phyloP scores from a whole-genome alignment of 2,329 filamentous ascomycete genomes.

The Dactylellina leptospora region DNA sequence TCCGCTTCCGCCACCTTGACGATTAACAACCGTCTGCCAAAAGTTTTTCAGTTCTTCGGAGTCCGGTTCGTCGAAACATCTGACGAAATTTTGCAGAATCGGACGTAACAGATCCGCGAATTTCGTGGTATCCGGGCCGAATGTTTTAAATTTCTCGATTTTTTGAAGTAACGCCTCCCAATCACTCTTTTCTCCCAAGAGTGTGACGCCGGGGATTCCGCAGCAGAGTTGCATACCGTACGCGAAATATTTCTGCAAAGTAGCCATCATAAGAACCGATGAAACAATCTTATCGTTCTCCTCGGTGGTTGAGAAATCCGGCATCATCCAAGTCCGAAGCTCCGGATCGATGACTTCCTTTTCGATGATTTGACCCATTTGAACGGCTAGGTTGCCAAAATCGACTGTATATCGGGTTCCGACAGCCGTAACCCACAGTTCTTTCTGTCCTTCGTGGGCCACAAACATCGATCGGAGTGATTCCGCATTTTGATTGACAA shows the following conservation, averaged over 20 bases:
- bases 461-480: slow-evolving; percentile 63
- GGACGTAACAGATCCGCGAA: slow-evolving; percentile 62
- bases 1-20: slow-evolving; percentile 59
- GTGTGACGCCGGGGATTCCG: slow-evolving; percentile 66
- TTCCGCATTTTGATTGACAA: slow-evolving; percentile 64
- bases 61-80: slow-evolving; percentile 62
- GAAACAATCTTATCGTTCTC: slow-evolving; percentile 62
- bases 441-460: slow-evolving; percentile 61
- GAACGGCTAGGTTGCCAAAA: slow-evolving; percentile 58
- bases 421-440: slow-evolving; percentile 59
- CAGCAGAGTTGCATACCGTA: slow-evolving; percentile 60
- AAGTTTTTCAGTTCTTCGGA: slow-evolving; percentile 60
- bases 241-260: slow-evolving; percentile 65
- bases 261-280: slow-evolving; percentile 65
- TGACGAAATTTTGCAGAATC: slow-evolving; percentile 63
- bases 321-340: slow-evolving; percentile 65
- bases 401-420: slow-evolving; percentile 56
- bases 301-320: slow-evolving; percentile 66
- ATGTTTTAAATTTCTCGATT: slow-evolving; percentile 62
- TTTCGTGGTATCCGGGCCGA: slow-evolving; percentile 62
- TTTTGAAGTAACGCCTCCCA: slow-evolving; percentile 62
- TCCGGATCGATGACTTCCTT: slow-evolving; percentile 61
- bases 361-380: slow-evolving; percentile 61
- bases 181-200: slow-evolving; percentile 64
- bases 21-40: slow-evolving; percentile 61